A percentile compares a stretch with the other conserved stretches of the same genome.
Conservation (phyloP, 2,329 filamentous ascomycete genomes). For the Xylaria sp. region DNA sequence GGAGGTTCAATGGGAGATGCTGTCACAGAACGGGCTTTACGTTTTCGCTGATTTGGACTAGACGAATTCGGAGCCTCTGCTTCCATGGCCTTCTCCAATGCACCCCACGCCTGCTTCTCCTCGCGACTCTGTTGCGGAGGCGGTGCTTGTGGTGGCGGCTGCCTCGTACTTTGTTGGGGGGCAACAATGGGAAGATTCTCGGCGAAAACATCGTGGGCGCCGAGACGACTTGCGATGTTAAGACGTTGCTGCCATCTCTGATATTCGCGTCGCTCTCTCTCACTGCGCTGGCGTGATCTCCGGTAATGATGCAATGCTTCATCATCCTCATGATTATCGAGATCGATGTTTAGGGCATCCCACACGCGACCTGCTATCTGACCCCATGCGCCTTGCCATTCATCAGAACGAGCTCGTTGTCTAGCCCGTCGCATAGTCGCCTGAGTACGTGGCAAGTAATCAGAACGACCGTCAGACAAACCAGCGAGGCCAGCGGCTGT, state of each 20-base stretch:
- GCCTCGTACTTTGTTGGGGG: conserved; percentile 69
- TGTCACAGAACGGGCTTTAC: conserved; percentile 76
- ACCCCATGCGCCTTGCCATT: conserved; percentile 90
- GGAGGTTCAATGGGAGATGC: conserved; percentile 75
- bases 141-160: conserved; percentile 64
- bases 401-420: conserved; percentile 75
- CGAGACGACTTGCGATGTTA: conserved; percentile 82
- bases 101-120: conserved; percentile 88
- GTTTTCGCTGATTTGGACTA: conserved; percentile 70
- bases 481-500: conserved; percentile 38
- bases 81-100: conserved; percentile 85
- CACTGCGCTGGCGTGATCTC: conserved; percentile 63
- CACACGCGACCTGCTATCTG: conserved; percentile 70
- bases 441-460: conserved; percentile 65
- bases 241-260: conserved; percentile 86
- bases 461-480: conserved; percentile 47
- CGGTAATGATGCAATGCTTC: conserved; percentile 65
- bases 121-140: conserved; percentile 76
- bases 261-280: conserved; percentile 67
- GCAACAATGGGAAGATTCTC: conserved; percentile 68
- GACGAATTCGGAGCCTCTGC: conserved; percentile 62
- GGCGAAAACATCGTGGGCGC: conserved; percentile 77
- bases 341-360: conserved; percentile 78
- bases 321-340: conserved; percentile 88
- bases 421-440: conserved; percentile 67